phyloP scores from a whole-genome alignment of 345 rosid genomes.

The Crucihimalaya himalaica region DNA sequence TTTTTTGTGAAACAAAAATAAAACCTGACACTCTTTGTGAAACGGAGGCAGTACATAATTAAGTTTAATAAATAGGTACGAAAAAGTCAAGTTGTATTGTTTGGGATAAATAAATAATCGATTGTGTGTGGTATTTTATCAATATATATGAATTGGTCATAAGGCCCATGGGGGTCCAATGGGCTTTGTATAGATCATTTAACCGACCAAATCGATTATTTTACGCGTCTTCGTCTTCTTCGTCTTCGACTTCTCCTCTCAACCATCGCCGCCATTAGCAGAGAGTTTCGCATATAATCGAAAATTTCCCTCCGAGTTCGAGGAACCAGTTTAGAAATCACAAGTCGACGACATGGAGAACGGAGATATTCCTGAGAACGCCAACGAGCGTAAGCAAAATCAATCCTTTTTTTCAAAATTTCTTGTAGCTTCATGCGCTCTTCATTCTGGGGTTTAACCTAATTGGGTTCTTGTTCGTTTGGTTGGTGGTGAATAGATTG shows the following conservation, averaged over 20 bases:
- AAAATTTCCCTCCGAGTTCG: not conserved
- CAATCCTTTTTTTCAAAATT: not conserved
- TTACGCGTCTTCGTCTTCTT: not conserved
- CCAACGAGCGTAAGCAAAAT: conserved; percentile 35
- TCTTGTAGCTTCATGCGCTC: not conserved
- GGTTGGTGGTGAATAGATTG: conserved; percentile 51
- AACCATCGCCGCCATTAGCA: conserved; percentile 6
- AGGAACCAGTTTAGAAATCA: not conserved
- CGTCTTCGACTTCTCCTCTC: not conserved
- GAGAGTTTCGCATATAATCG: conserved; percentile 1
- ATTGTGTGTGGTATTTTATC: not conserved
- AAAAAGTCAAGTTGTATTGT: not conserved
- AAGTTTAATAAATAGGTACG: not conserved
- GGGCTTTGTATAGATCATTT: not conserved
- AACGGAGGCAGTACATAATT: too few relatives aligned
- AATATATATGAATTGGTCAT: not conserved
- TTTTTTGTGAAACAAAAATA: too few relatives aligned
- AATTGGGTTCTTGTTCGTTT: not conserved
- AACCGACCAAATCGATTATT: not conserved
- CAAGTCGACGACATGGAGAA: conserved; percentile 34
- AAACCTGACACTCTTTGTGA: too few relatives aligned
- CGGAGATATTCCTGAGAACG: conserved; percentile 40
- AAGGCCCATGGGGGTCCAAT: not conserved
- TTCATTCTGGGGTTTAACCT: conserved; percentile 9
- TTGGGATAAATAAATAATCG: not conserved